Conservation (phyloP, 441 rosid species). For the Bocquillonia castaneifolia region DNA sequence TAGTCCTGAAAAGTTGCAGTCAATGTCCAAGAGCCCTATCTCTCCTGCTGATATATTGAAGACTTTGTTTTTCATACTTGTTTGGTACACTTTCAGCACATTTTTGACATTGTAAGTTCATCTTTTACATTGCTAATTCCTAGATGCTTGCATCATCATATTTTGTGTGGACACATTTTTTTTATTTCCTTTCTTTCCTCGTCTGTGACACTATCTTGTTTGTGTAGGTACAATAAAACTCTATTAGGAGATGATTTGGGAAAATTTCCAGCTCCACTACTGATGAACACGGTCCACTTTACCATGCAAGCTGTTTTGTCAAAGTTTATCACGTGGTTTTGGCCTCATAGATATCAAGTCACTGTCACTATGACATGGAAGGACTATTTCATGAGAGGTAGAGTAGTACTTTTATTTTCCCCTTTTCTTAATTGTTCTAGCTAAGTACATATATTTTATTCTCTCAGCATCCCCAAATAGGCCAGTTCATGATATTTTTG, state of each 20-base stretch:
- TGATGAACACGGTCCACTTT: conserved; percentile 94
- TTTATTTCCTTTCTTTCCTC: not conserved
- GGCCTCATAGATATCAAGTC: conserved; percentile 76
- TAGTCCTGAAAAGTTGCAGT: conserved; percentile 28
- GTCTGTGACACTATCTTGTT: conserved; percentile 7
- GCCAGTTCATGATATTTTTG: not conserved
- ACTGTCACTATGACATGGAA: conserved; percentile 66
- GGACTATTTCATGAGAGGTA: conserved; percentile 87
- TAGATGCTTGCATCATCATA: not conserved
- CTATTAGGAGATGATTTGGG: conserved; percentile 93
- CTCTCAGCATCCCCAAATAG: not conserved
- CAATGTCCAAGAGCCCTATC: conserved; percentile 26
- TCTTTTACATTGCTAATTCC: conserved; percentile 5
- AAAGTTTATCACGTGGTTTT: conserved; percentile 70
- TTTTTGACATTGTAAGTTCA: conserved; percentile 92
- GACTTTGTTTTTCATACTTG: conserved; percentile 86
- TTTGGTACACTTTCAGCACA: conserved; percentile 98
- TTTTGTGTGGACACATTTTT: not conserved
- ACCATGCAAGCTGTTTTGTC: conserved; percentile 87
- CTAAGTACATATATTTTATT: not conserved
- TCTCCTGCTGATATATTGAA: conserved; percentile 75
- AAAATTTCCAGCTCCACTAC: conserved; percentile 90
- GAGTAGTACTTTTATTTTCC: not conserved
- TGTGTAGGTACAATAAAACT: conserved; percentile 85
- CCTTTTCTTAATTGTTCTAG: conserved; percentile 4